Evolutionary conservation across 495 filamentous ascomycete genomes (phyloP), one percentile per base, ranked within the genome.

Genomic region (Corynascus novoguineensis): DNA sequence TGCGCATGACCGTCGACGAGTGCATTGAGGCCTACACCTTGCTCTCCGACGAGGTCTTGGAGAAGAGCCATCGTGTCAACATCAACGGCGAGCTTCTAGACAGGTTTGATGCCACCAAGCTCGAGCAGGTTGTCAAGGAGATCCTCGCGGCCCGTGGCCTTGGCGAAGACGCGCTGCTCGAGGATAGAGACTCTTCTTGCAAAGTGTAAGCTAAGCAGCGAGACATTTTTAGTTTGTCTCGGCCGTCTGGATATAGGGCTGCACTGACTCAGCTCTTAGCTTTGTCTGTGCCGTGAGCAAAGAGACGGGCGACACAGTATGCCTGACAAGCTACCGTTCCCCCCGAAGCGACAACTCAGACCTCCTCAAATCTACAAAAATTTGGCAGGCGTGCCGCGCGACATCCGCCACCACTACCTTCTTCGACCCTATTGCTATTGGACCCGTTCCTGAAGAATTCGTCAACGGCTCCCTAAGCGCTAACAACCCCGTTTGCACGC

Each of bases 271-370:
- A n/a, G n/a, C 51, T 22, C 19, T 49, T 24, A 83, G 79, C 24
- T 81, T 81, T 49, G 72, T 81, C 28, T 82, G 77, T 57, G 74
- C 74, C 5, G 76, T 70, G 53, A 74, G 71, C 52, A 71, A 71
- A 38, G 41, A 71, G 35, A 77, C 69, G 0, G 61, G 63, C 42
- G 67, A 74, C 11, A 73, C 69, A 11, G 71, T 75, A n/a, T 69
- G 67, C 48, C 64, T 81, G 37, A 73, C 69, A 15, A 76, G 69
- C 66, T 80, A 80, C 64, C 53, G 59, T 0, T 68, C 69, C 55
- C 69, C 67, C 28, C 71, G 71, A 49, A 68, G 70, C 55, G 59
- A 66, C 15, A 64, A 54, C 51, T 52, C 60, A n/a, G 64, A 77
- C 48, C 66, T 77, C 7, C 63, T 72, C 52, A 69, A 75, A 21